A percentile compares a stretch with the other conserved stretches of the same genome.
Evolutionary conservation across 2,329 filamentous ascomycete species (phyloP).

Genomic region (Sporothrix humicola): DNA sequence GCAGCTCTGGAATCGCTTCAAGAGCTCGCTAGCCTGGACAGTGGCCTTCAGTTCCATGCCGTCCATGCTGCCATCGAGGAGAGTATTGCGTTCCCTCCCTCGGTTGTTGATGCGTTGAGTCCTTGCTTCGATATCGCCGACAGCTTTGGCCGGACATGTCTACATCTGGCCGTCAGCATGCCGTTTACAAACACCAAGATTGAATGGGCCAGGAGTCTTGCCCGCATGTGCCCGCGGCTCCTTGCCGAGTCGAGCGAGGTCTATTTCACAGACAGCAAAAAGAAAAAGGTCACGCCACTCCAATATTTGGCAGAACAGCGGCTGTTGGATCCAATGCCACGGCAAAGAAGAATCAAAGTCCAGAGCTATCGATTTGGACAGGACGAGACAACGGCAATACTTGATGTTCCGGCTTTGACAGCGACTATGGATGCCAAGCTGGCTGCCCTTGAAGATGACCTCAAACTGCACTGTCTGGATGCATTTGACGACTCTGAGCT

Average conservation of each 20-base stretch:
- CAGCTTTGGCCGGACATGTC: slow-evolving; percentile 20
- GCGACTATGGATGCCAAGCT: slow-evolving; percentile 16
- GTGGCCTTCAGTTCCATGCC: slow-evolving; percentile 21
- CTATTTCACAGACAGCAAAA: slow-evolving; percentile 5
- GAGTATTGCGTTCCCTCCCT: slow-evolving; percentile 12
- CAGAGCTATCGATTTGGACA: slow-evolving; percentile 5
- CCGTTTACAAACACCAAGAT: slow-evolving; percentile 21
- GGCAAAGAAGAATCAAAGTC: not conserved
- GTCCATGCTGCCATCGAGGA: slow-evolving; percentile 24
- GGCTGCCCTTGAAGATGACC: slow-evolving; percentile 13
- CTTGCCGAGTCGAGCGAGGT: slow-evolving; percentile 16
- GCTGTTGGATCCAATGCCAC: slow-evolving; percentile 1
- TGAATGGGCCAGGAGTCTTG: slow-evolving; percentile 15
- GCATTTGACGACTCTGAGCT: slow-evolving; percentile 19
- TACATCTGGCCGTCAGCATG: slow-evolving; percentile 25
- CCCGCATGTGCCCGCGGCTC: slow-evolving; percentile 14
- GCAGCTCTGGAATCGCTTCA: not conserved
- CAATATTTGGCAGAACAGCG: slow-evolving; percentile 24
- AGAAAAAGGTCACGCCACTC: slow-evolving; percentile 20
- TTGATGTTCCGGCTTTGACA: not conserved
- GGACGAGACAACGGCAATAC: not conserved
- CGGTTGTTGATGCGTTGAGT: slow-evolving; percentile 2
- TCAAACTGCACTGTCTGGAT: slow-evolving; percentile 17
- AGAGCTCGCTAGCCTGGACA: slow-evolving; percentile 10
- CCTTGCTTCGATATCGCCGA: slow-evolving; percentile 1